Conservation (phyloP, 805 yeast genomes). For the Wickerhamomyces hampshirensis region DNA sequence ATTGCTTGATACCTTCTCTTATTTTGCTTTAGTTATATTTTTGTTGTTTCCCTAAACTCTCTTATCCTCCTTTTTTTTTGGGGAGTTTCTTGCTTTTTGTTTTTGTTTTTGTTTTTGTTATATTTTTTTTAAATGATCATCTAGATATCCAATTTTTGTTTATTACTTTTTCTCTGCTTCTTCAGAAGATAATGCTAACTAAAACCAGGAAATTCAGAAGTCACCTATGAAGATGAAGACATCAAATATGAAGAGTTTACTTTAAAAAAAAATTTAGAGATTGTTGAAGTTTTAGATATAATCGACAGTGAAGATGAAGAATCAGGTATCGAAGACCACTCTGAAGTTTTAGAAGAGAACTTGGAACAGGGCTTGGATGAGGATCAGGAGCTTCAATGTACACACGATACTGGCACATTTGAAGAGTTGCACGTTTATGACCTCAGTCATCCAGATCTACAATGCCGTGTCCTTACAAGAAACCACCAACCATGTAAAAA, state of each 20-base stretch:
- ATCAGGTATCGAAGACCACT: no score
- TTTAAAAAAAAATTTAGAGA: background rate
- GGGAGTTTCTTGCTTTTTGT: no score
- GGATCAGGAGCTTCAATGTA: background rate
- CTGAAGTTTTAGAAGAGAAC: background rate
- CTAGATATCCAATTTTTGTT: background rate
- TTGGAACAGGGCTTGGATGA: background rate
- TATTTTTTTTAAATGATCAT: no score
- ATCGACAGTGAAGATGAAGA: background rate
- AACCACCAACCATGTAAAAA: slow-evolving; percentile 12
- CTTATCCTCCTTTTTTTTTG: no score
- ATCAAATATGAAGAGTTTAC: background rate
- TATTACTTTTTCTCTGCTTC: no score
- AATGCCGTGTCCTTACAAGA: slow-evolving; percentile 14
- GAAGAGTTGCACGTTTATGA: slow-evolving; percentile 9
- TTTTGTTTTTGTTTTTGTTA: no score
- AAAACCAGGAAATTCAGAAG: background rate
- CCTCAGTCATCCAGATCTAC: slow-evolving; percentile 17
- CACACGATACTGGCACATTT: background rate
- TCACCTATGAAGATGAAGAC: background rate
- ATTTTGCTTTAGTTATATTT: no score
- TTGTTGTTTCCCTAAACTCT: no score
- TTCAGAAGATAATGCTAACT: background rate
- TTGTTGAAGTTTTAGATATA: background rate
- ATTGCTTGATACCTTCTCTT: no score